Conservation (phyloP, 441 rosid species). For the Biscutella laevigata region DNA sequence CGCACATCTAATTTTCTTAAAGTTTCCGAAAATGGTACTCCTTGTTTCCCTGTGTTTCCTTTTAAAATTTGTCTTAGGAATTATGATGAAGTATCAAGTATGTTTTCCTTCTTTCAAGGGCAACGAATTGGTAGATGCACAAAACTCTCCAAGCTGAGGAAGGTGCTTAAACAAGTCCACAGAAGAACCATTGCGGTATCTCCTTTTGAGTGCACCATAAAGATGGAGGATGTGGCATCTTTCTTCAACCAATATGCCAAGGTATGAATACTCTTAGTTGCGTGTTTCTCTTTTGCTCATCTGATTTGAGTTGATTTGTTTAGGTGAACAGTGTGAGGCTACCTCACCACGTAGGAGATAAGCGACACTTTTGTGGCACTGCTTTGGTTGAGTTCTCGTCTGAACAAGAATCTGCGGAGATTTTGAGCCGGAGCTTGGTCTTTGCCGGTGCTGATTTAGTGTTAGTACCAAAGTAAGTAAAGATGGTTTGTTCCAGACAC, state of each 20-base stretch:
- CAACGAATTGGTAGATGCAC: conserved; percentile 36
- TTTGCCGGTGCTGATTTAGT: conserved; percentile 37
- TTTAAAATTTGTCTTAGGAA: background rate
- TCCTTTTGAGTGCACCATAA: conserved; percentile 38
- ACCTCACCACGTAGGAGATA: conserved; percentile 41
- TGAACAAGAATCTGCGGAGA: conserved; percentile 30
- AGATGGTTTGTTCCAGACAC: background rate
- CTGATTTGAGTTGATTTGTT: conserved; percentile 1
- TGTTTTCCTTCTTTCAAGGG: conserved; percentile 18
- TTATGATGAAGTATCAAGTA: too few relatives aligned
- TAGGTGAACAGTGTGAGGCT: conserved; percentile 55
- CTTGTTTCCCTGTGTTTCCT: background rate
- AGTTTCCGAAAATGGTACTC: conserved; percentile 40
- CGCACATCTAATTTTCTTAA: conserved; percentile 32
- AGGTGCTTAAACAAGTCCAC: conserved; percentile 42
- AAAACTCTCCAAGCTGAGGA: conserved; percentile 31
- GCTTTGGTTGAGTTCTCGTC: conserved; percentile 50
- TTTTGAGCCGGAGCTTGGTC: conserved; percentile 31
- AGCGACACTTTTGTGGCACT: conserved; percentile 40
- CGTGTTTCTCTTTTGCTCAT: background rate
- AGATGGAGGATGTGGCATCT: conserved; percentile 38
- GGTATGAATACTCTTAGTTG: conserved; percentile 15
- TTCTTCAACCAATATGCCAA: conserved; percentile 38
- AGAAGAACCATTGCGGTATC: conserved; percentile 42
- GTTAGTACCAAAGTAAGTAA: conserved; percentile 42